These are phyloP conservation scores for Cutaneotrichosporon sp. DNA, from an alignment of 1,284 basidiomycete genomes.

Conservation along the genomic window DNA sequence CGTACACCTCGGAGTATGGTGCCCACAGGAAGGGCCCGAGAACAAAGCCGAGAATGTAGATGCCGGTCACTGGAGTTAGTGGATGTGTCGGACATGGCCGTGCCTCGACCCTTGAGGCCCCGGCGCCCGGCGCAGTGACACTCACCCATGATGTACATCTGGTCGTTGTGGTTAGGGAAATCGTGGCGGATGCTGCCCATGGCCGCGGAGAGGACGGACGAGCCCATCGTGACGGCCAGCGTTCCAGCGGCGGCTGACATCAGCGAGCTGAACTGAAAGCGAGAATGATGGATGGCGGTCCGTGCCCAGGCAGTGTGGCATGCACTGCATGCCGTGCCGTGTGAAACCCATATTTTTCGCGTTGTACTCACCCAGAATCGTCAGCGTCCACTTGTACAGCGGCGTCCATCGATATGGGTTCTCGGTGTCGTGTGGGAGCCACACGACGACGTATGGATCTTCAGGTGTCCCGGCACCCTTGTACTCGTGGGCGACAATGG, in stretches of 20 bases:
- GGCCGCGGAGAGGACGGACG: constrained; percentile 30
- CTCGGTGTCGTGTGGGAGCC: constrained; percentile 34
- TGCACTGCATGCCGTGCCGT: background rate
- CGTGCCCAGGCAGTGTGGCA: background rate
- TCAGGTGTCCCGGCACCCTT: constrained; percentile 43
- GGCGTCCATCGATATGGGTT: constrained; percentile 33
- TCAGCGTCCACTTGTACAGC: constrained; percentile 37
- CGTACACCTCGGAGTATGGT: constrained; percentile 40
- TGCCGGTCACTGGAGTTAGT: constrained; percentile 17
- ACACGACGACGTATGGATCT: constrained; percentile 50
- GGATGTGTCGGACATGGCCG: background rate
- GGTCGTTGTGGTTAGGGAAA: constrained; percentile 28
- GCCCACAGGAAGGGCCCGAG: constrained; percentile 36
- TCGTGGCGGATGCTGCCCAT: constrained; percentile 25
- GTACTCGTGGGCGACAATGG: constrained; percentile 13
- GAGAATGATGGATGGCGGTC: background rate
- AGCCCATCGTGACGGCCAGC: constrained; percentile 30
- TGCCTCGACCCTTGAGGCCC: background rate
- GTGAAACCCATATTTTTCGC: background rate
- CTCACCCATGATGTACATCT: constrained; percentile 21
- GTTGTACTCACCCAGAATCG: constrained; percentile 18
- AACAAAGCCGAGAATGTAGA: constrained; percentile 25
- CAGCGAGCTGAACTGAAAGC: background rate
- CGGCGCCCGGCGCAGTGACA: background rate
- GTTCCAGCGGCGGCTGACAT: constrained; percentile 23